Conservation (phyloP, 2,329 filamentous ascomycete species). For the Exophiala viscosa region DNA sequence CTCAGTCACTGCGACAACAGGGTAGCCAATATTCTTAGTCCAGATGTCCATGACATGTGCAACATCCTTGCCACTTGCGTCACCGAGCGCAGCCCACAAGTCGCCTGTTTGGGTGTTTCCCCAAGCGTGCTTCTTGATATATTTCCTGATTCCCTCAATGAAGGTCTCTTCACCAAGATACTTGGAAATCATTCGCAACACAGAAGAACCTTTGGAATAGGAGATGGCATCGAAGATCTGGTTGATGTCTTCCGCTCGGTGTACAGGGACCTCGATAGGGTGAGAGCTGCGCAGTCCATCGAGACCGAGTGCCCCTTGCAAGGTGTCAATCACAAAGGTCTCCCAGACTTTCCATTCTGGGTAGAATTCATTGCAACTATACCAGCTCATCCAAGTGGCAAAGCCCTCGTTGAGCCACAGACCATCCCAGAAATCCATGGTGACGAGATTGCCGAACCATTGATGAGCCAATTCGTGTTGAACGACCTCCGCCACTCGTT, state of each 20-base stretch:
- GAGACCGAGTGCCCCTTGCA: conserved; percentile 80
- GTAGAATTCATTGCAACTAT: conserved; percentile 90
- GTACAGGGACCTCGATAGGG: conserved; percentile 93
- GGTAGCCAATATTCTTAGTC: conserved; percentile 95
- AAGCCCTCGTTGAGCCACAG: conserved; percentile 95
- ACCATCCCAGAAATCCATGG: conserved; percentile 98
- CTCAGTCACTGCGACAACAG: conserved; percentile 82
- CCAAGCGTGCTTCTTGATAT: conserved; percentile 95
- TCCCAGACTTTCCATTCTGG: conserved; percentile 99
- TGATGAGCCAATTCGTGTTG: conserved; percentile 97
- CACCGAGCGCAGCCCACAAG: conserved; percentile 80
- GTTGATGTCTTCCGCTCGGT: conserved; percentile 92
- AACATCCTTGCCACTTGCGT: conserved; percentile 87
- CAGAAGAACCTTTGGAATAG: conserved; percentile 93
- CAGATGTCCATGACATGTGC: conserved; percentile 89
- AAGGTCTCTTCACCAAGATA: conserved; percentile 90
- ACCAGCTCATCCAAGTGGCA: conserved; percentile 90
- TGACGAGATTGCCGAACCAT: conserved; percentile 97
- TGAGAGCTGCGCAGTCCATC: conserved; percentile 93
- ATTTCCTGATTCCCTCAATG: conserved; percentile 83
- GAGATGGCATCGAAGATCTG: conserved; percentile 98
- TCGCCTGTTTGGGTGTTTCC: conserved; percentile 90
- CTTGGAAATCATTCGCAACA: conserved; percentile 94
- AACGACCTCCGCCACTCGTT: conserved; percentile 90
- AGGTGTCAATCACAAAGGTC: conserved; percentile 86